phyloP scores from a whole-genome alignment of 345 rosid species.

The Populus pruinosa region DNA sequence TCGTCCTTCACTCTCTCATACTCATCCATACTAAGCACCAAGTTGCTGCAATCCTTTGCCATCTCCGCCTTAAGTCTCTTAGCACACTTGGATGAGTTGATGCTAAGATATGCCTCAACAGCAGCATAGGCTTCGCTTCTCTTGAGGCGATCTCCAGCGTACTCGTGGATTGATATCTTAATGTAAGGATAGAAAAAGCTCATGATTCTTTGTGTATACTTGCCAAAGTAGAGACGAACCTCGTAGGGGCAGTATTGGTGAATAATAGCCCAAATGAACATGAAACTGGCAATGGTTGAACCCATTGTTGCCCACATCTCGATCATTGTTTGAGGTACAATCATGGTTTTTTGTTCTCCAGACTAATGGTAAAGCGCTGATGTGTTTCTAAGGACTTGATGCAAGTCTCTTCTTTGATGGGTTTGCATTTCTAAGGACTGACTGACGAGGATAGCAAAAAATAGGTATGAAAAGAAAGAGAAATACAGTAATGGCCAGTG shows the following conservation, averaged over 20 bases:
- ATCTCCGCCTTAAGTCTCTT: conserved; percentile 52
- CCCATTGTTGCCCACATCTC: conserved; percentile 62
- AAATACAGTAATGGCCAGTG: not conserved
- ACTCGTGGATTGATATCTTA: conserved; percentile 47
- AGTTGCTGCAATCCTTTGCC: conserved; percentile 34
- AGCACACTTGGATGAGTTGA: conserved; percentile 38
- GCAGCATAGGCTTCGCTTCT: conserved; percentile 54
- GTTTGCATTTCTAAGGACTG: not conserved
- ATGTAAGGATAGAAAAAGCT: conserved; percentile 41
- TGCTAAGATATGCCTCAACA: conserved; percentile 51
- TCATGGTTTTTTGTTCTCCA: conserved; percentile 4
- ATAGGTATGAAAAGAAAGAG: not conserved
- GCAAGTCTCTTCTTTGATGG: not conserved
- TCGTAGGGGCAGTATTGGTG: conserved; percentile 55
- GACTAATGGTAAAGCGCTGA: not conserved
- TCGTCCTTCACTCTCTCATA: conserved; percentile 45
- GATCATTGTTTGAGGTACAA: conserved; percentile 31
- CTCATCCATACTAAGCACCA: conserved; percentile 57
- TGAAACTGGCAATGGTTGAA: conserved; percentile 50
- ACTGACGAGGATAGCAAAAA: not conserved
- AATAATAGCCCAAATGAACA: conserved; percentile 56
- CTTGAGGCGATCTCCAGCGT: conserved; percentile 43
- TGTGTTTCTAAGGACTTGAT: not conserved
- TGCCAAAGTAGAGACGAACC: conserved; percentile 40
- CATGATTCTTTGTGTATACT: conserved; percentile 28